Conservation (phyloP, 495 filamentous ascomycete species). For the Hypoxylon fuscum region DNA sequence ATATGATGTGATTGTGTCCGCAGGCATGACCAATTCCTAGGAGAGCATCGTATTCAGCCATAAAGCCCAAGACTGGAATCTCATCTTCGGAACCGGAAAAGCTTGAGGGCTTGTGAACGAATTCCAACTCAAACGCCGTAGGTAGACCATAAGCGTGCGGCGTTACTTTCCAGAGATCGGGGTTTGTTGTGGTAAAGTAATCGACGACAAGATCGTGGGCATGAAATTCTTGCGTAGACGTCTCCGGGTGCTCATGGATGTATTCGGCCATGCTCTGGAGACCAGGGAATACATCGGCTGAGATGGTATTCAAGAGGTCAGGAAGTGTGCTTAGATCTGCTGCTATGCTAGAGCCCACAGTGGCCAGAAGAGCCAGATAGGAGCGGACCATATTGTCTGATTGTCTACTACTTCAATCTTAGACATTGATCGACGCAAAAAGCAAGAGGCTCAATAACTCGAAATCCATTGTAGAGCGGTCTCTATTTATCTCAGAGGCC, state of each 20-base stretch:
- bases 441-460: too few species aligned
- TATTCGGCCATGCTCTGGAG: constrained; percentile 29
- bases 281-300: constrained; percentile 32
- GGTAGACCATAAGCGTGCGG: constrained; percentile 52
- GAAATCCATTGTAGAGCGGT: too few species aligned
- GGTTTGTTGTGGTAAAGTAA: constrained; percentile 49
- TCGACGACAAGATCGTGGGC: constrained; percentile 58
- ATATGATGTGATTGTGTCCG: constrained; percentile 59
- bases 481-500: not conserved
- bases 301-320: constrained; percentile 23
- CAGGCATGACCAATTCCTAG: constrained; percentile 58
- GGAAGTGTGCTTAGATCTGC: constrained; percentile 30
- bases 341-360: constrained; percentile 6
- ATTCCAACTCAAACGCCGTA: constrained; percentile 55
- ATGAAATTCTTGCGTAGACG: constrained; percentile 54
- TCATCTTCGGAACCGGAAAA: constrained; percentile 46
- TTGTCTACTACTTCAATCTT: too few species aligned
- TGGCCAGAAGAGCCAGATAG: constrained; percentile 1
- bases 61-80: constrained; percentile 53
- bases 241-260: constrained; percentile 59
- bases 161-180: constrained; percentile 51
- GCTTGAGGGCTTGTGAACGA: constrained; percentile 44
- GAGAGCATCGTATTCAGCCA: constrained; percentile 59
- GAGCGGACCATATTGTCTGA: constrained; percentile 8
- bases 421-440: too few species aligned